Percentiles rank a stretch among this genome's conserved stretches.
phyloP scores from a whole-genome alignment of 441 rosid species.

The Omphalea diandra region DNA sequence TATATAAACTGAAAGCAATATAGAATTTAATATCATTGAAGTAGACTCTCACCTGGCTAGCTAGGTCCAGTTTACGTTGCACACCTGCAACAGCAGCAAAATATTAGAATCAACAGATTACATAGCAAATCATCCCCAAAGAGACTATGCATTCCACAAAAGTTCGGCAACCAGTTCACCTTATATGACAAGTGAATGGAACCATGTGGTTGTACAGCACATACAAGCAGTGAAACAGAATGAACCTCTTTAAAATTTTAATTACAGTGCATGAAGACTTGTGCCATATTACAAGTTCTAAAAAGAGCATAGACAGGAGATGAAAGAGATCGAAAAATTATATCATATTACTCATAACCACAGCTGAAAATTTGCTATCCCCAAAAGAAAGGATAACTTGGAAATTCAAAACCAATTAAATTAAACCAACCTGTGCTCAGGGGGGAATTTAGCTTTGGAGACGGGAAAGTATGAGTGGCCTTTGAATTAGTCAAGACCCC shows the following conservation, averaged over 20 bases:
- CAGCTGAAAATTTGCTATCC: neutral
- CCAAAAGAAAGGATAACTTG: neutral
- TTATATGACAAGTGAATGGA: too few relatives aligned
- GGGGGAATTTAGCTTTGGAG: constrained; percentile 46
- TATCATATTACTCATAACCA: neutral
- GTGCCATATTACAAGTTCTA: neutral
- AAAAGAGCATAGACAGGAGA: neutral
- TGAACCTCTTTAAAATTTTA: neutral
- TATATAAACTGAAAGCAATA: neutral
- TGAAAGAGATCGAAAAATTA: neutral
- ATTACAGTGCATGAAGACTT: neutral
- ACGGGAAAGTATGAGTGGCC: constrained; percentile 37
- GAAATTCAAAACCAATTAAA: neutral
- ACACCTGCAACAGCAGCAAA: constrained; percentile 41
- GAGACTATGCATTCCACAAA: neutral
- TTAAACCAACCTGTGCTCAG: constrained; percentile 37
- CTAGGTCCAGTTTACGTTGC: constrained; percentile 63
- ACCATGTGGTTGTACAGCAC: too few relatives aligned
- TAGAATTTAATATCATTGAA: neutral
- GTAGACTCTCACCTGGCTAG: constrained; percentile 41
- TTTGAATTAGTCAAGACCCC: constrained; percentile 45
- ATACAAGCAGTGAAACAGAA: too few relatives aligned
- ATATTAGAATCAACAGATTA: neutral
- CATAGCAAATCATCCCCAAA: neutral
- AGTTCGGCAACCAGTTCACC: neutral